Evolutionary conservation across 495 filamentous ascomycete species (phyloP).

Genomic region (Talaromyces ruber): DNA sequence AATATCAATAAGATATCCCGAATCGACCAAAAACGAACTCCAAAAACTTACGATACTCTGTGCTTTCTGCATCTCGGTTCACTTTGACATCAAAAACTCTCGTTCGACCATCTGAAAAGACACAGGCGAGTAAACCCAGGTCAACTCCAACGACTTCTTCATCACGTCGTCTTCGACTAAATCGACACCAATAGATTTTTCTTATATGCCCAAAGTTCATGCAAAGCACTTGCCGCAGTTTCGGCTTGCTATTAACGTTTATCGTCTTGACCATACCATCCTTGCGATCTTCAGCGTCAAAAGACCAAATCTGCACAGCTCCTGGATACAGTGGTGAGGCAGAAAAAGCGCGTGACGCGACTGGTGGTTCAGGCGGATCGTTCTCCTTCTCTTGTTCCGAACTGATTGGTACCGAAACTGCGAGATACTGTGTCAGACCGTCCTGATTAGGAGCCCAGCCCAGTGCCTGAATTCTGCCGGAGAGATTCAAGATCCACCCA

Average conservation of each 20-base stretch:
- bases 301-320: slow-evolving; percentile 52
- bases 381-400: slow-evolving; percentile 22
- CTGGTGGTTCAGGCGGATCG: slow-evolving; percentile 15
- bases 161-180: slow-evolving; percentile 27
- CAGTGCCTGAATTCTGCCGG: slow-evolving; percentile 39
- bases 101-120: slow-evolving; percentile 55
- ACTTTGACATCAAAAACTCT: slow-evolving; percentile 49
- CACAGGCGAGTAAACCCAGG: slow-evolving; percentile 52
- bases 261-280: slow-evolving; percentile 22
- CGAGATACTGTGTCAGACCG: slow-evolving; percentile 45
- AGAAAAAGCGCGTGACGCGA: slow-evolving; percentile 31
- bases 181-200: slow-evolving; percentile 56
- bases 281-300: slow-evolving; percentile 26
- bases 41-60: slow-evolving; percentile 28
- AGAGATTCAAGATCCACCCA: slow-evolving; percentile 53
- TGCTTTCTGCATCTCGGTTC: slow-evolving; percentile 17
- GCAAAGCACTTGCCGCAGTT: slow-evolving; percentile 44
- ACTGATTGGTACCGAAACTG: slow-evolving; percentile 34
- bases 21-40: not conserved
- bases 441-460: slow-evolving; percentile 51
- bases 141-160: slow-evolving; percentile 25
- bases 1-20: not conserved
- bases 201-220: slow-evolving; percentile 54
- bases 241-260: slow-evolving; percentile 29
- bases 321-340: slow-evolving; percentile 36